Base-by-base conservation (phyloP, 768 basidiomycete species). In the Nevesoporus exiguus region DNA sequence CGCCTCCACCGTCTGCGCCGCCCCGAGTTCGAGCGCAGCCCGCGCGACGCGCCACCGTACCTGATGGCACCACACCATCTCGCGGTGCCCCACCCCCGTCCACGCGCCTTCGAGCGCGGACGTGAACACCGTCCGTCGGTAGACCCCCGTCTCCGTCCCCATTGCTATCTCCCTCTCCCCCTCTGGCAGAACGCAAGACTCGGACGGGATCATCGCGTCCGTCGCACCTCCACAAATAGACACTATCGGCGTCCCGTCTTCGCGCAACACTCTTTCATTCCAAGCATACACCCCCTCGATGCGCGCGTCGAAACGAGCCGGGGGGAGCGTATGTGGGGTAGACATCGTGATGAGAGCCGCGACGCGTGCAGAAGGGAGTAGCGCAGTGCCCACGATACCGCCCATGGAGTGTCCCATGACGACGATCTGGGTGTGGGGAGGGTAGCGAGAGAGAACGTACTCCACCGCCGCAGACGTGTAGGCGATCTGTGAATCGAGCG, bases 21-120 rank as follows among this genome's bases (percentile, higher is more conserved):
- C 64, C 3, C 79, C 80, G 11, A 90, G 73, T 61, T 92, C 90
- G 7, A 98, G 72, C 24, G 85, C 85, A 19, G 85, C 82, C 49
- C 90, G 78, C 15, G 94, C 94, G 31, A 96, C 76, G 22, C 85
- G 81, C 88, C 88, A 92, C 37, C 97, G 86, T 10, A 98, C 86
- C 71, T 99, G 97, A 70, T 98, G 92, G 66, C 97, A 98, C 97
- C 97, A 99, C 5, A 98, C 93, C 83, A 98, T 95, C 55, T 91
- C 95, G 39, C 85, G 85, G 68, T 99, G 97, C 24, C 95, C 96
- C 5, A 98, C 90, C 2, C 93, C 92, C 2, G 95, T 92, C 90
- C 94, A 96, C 3, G 86, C 82, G n/a, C 92, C 91, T 45, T 95
- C 89, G 24, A 98, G 74, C 1, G 85, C 87, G 30, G 89, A 89